A percentile compares a stretch with the other conserved stretches of the same genome.
Evolutionary conservation across 2,329 filamentous ascomycete species (phyloP).

Genomic region (Exophiala bonariae): DNA sequence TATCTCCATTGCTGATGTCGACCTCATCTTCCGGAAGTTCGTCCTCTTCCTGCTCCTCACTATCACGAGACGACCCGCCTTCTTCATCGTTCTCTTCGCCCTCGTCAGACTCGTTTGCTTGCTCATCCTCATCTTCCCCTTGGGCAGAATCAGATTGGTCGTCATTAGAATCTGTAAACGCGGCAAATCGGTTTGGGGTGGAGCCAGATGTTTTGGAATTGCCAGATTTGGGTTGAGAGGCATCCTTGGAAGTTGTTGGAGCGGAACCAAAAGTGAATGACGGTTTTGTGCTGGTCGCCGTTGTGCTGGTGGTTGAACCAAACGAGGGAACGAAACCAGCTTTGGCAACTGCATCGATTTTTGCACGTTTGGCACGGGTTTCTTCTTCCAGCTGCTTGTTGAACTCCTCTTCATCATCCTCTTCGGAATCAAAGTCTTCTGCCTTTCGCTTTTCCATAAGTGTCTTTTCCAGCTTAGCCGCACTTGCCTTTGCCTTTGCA

Average conservation of each 20-base stretch:
- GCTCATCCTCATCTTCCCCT: conserved; percentile 16
- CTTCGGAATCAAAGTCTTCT: conserved; percentile 53
- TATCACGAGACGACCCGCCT: conserved; percentile 15
- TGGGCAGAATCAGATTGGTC: conserved; percentile 8
- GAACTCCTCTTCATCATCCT: conserved; percentile 52
- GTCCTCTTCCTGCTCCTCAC: conserved; percentile 20
- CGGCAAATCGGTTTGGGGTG: conserved; percentile 15
- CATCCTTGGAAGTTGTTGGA: conserved; percentile 23
- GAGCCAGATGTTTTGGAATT: conserved; percentile 14
- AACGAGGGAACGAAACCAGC: conserved; percentile 29
- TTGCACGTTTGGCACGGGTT: conserved; percentile 45
- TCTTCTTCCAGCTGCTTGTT: conserved; percentile 47
- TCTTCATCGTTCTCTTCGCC: conserved; percentile 16
- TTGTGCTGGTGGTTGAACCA: conserved; percentile 6
- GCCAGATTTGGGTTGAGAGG: conserved; percentile 14
- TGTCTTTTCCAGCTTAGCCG: conserved; percentile 42
- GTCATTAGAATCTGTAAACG: conserved; percentile 2
- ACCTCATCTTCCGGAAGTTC: conserved; percentile 17
- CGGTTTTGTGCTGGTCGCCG: conserved; percentile 3
- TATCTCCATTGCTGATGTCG: conserved; percentile 7
- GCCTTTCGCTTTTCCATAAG: conserved; percentile 50
- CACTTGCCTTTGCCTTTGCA: conserved; percentile 32
- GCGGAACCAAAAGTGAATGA: conserved; percentile 34
- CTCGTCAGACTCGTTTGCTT: conserved; percentile 15
- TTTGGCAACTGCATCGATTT: conserved; percentile 39